Conservation (phyloP, 2,329 filamentous ascomycete genomes). For the Zasmidium angulare region DNA sequence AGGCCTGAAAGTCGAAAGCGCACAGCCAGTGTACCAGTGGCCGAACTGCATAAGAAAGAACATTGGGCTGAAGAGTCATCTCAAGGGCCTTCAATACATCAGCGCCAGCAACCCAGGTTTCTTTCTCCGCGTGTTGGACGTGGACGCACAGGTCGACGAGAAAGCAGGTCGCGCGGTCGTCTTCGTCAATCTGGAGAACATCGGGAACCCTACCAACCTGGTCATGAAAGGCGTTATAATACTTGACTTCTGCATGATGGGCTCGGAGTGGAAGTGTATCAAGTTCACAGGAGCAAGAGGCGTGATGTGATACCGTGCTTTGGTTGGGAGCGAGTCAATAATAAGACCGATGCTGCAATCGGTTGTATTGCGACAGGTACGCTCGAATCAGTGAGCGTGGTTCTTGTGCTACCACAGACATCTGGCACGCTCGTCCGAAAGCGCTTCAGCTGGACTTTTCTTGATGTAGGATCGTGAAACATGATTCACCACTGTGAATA, state of each 20-base stretch:
- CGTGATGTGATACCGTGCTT: neutral
- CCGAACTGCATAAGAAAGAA: neutral
- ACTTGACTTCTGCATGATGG: neutral
- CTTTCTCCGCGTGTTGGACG: neutral
- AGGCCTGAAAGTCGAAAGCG: neutral
- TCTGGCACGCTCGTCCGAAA: neutral
- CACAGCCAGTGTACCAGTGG: neutral
- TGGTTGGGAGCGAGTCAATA: neutral
- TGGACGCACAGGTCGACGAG: conserved; percentile 2
- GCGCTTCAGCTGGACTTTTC: no score
- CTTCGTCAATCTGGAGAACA: neutral
- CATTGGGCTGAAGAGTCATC: neutral
- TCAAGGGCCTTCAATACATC: neutral
- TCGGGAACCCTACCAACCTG: neutral
- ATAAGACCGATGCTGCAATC: neutral
- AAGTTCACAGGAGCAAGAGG: neutral
- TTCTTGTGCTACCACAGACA: neutral
- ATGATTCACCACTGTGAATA: no score
- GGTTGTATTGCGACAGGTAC: neutral
- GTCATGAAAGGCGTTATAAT: neutral
- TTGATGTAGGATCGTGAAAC: no score
- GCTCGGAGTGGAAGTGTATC: neutral
- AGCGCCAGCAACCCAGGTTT: neutral
- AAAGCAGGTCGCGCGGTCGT: neutral
- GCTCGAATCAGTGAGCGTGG: neutral